A percentile compares a stretch with the other conserved stretches of the same genome.
These are phyloP conservation scores for Fusarium verrucosum DNA, from an alignment of 2,329 filamentous ascomycete genomes.

Conservation along the genomic window DNA sequence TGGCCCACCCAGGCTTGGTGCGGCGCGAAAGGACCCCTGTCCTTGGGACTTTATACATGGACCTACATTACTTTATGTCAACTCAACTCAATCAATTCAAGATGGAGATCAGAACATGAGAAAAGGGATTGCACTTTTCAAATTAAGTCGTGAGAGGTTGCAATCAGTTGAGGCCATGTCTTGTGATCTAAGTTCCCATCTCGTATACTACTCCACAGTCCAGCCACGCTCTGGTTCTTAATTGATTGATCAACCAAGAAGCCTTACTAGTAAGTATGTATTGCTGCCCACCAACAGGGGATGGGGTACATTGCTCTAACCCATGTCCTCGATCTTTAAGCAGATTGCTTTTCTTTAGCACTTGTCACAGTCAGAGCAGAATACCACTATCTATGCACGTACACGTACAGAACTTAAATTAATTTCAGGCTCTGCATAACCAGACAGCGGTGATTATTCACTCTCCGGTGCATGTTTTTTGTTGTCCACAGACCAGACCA, in stretches of 20 bases:
- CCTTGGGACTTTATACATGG: conserved; percentile 9
- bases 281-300: conserved; percentile 22
- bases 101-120: conserved; percentile 12
- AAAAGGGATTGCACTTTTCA: neutral
- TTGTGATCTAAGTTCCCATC: neutral
- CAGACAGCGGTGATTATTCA: conserved; percentile 8
- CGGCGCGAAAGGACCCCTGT: conserved; percentile 41
- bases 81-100: conserved; percentile 8
- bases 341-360: conserved; percentile 3
- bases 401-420: conserved; percentile 22
- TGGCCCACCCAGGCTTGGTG: conserved; percentile 35
- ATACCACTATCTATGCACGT: conserved; percentile 4
- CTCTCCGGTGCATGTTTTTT: neutral
- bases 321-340: conserved; percentile 27
- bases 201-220: neutral
- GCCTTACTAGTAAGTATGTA: conserved; percentile 1
- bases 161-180: neutral
- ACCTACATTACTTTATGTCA: conserved; percentile 23
- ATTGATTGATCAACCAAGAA: neutral
- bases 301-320: conserved; percentile 17
- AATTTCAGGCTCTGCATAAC: conserved; percentile 10
- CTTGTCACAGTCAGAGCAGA: neutral
- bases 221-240: neutral
- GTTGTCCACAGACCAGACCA: no score
- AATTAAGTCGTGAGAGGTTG: neutral